Evolutionary conservation across 2,329 filamentous ascomycete genomes (phyloP).

Genomic region (Colletotrichum camelliae): DNA sequence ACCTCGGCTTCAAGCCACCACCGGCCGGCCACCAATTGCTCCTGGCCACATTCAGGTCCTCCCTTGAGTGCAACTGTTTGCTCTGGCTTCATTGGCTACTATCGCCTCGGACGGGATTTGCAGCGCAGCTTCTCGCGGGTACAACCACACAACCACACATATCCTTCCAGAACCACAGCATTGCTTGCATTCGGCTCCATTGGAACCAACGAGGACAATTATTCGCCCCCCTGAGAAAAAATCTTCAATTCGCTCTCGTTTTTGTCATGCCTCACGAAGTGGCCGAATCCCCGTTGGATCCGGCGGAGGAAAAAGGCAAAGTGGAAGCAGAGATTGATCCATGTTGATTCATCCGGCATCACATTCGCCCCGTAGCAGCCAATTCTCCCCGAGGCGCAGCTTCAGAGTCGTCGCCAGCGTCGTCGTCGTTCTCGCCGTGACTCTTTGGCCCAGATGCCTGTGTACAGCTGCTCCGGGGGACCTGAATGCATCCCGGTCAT

Average conservation of each 20-base stretch:
- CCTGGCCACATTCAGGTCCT: constrained; percentile 1
- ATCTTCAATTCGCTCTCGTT: background rate
- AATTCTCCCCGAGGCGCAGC: constrained; percentile 1
- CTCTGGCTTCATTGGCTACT: background rate
- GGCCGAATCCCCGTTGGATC: background rate
- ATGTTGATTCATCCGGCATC: constrained; percentile 5
- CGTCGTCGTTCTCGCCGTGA: background rate
- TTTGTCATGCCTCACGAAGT: background rate
- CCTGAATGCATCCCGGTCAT: background rate
- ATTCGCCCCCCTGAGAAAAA: background rate
- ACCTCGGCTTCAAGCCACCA: constrained; percentile 5
- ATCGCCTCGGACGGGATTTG: background rate
- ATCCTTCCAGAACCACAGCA: background rate
- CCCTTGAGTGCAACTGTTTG: background rate
- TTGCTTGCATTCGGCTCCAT: constrained; percentile 1
- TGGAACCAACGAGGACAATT: background rate
- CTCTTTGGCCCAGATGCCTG: background rate
- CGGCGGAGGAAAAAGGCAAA: background rate
- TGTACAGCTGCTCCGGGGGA: background rate
- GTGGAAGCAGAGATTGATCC: background rate
- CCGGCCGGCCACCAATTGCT: constrained; percentile 4
- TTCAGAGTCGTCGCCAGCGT: constrained; percentile 1
- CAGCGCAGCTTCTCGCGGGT: background rate
- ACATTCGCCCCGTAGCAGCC: background rate
- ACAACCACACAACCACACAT: background rate